Evolutionary conservation across 2,329 filamentous ascomycete species (phyloP), one percentile per base, ranked within the genome.

Genomic region (Penicillium thymicola): DNA sequence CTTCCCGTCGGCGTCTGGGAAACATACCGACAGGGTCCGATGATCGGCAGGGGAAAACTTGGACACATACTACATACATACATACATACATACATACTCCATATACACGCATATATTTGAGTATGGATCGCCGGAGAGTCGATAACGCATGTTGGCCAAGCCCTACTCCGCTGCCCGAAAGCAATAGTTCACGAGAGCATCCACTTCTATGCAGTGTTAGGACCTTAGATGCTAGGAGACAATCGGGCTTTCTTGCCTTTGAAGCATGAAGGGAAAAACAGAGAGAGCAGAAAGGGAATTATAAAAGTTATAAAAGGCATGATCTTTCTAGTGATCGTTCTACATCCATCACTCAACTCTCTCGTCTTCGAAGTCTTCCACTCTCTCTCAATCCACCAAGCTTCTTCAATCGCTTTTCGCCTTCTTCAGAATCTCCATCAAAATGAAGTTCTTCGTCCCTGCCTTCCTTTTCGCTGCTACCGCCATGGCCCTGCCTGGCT

Each of bases 381-480:
- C 23, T 14, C 16, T 7, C 32, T 53, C 27, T 44, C 42, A 52
- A n/a, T 41, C 43, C 45, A 25, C 52, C 36, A 11, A 30, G 9
- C 46, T 55, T 47, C 10, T 37, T 23, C 14, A 37, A 49, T 36
- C 30, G 7, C 49, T 42, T 43, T 40, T 16, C 27, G 21, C 11
- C 3, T 42, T 28, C n/a, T 5, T 23, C 16, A 45, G 58, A 36
- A 36, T 21, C 4, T 5, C n/a, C 5, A 58, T 18, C 60, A 68
- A 57, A 56, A 69, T 69, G 67, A 63, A 69, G 66, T 67, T 69
- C 63, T 59, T 67, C 59, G 32, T 62, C 32, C 48, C 65, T 25
- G 57, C 65, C 30, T 51, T 67, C 47, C 43, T 67, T 54, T 61
- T 69, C 47, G 66, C 62, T 47, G 59, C 65, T 46, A 60, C 64